A percentile compares a stretch with the other conserved stretches of the same genome.
Evolutionary conservation across 73 alveolate genomes (phyloP).

Genomic region (Paramecium tetraurelia): DNA sequence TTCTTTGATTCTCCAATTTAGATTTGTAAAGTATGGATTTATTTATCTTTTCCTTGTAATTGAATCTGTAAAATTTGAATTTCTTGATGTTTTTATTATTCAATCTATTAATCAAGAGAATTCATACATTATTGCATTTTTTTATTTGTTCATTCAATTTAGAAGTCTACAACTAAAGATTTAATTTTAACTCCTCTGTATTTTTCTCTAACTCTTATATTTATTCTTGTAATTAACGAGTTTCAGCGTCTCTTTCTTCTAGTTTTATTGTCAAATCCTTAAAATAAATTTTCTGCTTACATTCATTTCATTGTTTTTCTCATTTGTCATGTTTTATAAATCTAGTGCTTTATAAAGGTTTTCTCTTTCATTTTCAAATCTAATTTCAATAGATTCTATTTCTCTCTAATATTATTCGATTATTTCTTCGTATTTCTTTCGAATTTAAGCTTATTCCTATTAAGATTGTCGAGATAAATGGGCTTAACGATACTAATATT

Average conservation of each 20-base stretch:
- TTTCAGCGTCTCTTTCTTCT: background rate
- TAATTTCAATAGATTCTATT: conserved; percentile 1
- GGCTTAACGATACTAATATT: background rate
- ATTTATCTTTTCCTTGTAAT: background rate
- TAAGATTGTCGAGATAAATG: background rate
- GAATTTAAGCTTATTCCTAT: background rate
- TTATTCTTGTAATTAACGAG: background rate
- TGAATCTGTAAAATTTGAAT: background rate
- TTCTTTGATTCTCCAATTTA: background rate
- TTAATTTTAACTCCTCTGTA: background rate
- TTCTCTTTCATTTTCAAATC: conserved; percentile 40
- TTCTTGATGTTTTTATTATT: background rate
- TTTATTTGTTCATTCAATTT: background rate
- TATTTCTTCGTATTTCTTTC: conserved; percentile 19
- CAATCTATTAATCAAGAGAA: background rate
- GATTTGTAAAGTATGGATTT: background rate
- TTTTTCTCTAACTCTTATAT: background rate
- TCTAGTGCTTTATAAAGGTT: background rate
- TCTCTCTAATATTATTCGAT: background rate
- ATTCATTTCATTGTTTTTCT: background rate
- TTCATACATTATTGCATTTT: background rate
- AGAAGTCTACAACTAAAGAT: background rate
- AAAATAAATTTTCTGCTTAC: background rate
- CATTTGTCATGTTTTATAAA: background rate
- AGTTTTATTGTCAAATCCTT: background rate